Base-by-base conservation (phyloP, 495 filamentous ascomycete species). In the Friedmanniomyces simplex region DNA sequence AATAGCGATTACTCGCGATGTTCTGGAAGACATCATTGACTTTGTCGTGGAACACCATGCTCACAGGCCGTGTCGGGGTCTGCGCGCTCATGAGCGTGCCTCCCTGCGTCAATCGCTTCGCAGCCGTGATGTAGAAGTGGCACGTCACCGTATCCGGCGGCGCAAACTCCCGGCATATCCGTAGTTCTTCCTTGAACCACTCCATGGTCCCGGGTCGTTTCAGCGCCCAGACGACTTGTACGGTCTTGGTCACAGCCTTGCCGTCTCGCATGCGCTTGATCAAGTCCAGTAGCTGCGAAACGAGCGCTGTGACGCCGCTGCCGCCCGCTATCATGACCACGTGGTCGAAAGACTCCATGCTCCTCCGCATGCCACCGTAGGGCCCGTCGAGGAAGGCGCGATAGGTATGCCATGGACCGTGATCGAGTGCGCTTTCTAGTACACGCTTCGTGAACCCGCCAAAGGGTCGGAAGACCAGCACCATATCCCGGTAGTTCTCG, bases 181-280 rank as follows among this genome's bases (percentile, higher is more conserved):
- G 78, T 43, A 96, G 76, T 68, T 96, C 93, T 73, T 96, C 91
- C 67, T 87, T 87, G 78, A 97, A 97, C 91, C 91, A 97, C 68
- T 95, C 89, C 80, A 97, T 90, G 8, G 88, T 88, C 71, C 96
- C 91, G 36, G 88, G 80, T 52, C 84, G 82, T 68, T 91, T 91
- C 47, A 97, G 73, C 20, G 90, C 83, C 91, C 91, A 97, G 13
- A 97, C 80, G 5, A 97, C 87, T 21, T 90, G 84, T 26, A 97
- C 84, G 53, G 85, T 86, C 70, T 83, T 88, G 16, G 91, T 95
- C 53, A 96, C 86, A 32, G 91, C 93, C 63, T 95, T 95, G 18
- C 87, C 85, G 65, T 94, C 89, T 18, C 87, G 83, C 80, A 96
- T 95, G 58, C 90, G 85, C 74, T 95, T 95, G 73, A 95, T 91